Base-by-base conservation (phyloP, 768 basidiomycete species). In the Coprinopsis cinerea region DNA sequence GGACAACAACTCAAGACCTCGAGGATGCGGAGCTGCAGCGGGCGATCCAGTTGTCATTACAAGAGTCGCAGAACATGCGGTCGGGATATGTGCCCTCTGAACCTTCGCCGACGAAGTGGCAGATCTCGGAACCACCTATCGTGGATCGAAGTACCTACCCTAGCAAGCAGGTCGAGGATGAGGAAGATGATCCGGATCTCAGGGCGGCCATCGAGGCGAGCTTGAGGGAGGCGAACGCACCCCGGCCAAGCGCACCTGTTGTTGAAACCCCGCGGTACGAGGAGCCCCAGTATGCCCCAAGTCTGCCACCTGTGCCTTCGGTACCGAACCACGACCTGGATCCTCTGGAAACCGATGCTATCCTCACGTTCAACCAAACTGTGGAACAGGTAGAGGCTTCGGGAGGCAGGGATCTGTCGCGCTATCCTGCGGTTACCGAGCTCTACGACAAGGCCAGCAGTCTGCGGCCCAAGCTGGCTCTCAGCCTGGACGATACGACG, bases 161-260 rank as follows among this genome's bases (percentile, higher is more conserved):
- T 43, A 46, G 53, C 14, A 61, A 66, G 35, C 60, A 67, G 25
- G 25, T 52, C 13, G 57, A 60, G 14, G 69, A 64, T 2, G 81
- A 91, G 10, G 94, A 95, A 26, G 88, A 95, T 2, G 95, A 99
- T 64, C 88, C 88, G 10, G 93, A 98, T 51, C 72, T 99, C 17
- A 80, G 76, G 51, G 89, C 95, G 17, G 96, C 96, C 0, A 99
- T 99, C 44, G 92, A 97, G 61, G 96, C 96, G 0, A 92, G 88
- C 61, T 65, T 99, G 53, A 76, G 83, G n/a, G 96, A 99, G 58
- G 84, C 79, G 2, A 82, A 75, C 51, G 83, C 87, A 10, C 85
- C 85, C 0, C 81, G 75, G 54, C 83, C 91, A 5, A 91, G 88
- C 57, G 89, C 88, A 0, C 92, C 92, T 0, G 65, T 77, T 15